Evolutionary conservation across 2,329 filamentous ascomycete species (phyloP).

Genomic region (Raffaelea deltoideospora): DNA sequence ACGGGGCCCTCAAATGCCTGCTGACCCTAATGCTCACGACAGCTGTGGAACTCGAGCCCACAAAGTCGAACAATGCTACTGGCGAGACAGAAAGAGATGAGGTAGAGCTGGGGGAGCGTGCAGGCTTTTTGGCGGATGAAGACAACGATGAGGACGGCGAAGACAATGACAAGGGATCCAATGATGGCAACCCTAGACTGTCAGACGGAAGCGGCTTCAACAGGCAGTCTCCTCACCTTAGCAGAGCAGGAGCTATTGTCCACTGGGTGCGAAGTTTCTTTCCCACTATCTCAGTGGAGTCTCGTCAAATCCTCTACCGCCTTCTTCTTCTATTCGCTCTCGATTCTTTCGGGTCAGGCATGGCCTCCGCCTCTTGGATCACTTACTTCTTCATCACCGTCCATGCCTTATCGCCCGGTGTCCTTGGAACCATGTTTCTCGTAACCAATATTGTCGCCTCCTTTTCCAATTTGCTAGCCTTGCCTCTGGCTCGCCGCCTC

Average conservation of each 20-base stretch:
- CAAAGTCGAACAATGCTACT: not conserved
- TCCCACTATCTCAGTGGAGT: constrained; percentile 41
- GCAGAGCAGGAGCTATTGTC: no score
- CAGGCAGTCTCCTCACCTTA: no score
- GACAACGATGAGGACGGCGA: not conserved
- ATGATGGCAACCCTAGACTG: no score
- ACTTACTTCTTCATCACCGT: constrained; percentile 38
- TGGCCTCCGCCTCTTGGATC: constrained; percentile 36
- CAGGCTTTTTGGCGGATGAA: not conserved
- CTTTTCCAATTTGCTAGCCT: constrained; percentile 34
- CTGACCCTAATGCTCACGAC: constrained; percentile 31
- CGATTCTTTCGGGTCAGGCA: constrained; percentile 31
- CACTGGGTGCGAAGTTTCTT: constrained; percentile 20
- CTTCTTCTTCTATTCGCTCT: constrained; percentile 22
- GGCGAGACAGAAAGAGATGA: not conserved
- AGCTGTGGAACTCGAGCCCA: constrained; percentile 16
- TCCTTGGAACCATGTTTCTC: constrained; percentile 39
- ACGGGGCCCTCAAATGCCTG: constrained; percentile 42
- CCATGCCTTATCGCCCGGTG: constrained; percentile 30
- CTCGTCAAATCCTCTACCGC: constrained; percentile 36
- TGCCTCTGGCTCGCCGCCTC: constrained; percentile 29
- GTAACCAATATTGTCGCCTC: constrained; percentile 35
- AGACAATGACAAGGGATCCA: not conserved
- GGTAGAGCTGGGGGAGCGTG: not conserved
- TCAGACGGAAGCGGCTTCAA: no score